These are phyloP conservation scores for Fusarium abutilonis DNA, from an alignment of 2,329 filamentous ascomycete species.

Conservation along the genomic window DNA sequence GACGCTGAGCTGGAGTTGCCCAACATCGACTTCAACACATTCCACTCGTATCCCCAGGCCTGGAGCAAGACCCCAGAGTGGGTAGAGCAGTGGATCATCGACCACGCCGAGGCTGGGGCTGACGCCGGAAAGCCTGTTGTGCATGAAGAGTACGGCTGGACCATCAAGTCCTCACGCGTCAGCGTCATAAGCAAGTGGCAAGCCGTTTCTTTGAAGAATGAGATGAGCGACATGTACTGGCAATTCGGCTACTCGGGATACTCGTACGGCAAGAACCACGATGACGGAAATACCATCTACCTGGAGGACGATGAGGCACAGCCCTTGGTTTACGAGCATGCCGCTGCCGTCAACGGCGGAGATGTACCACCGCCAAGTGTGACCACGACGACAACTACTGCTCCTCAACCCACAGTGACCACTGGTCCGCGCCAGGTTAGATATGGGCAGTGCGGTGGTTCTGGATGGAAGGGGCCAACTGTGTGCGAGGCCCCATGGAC, in stretches of 20 bases:
- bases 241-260: conserved; percentile 63
- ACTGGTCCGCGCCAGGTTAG: conserved; percentile 12
- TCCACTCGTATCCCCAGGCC: conserved; percentile 67
- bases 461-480: conserved; percentile 26
- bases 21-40: conserved; percentile 64
- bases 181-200: conserved; percentile 62
- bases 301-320: conserved; percentile 60
- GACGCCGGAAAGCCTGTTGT: conserved; percentile 59
- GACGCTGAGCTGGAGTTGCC: conserved; percentile 57
- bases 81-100: conserved; percentile 64
- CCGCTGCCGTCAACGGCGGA: conserved; percentile 51
- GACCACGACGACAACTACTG: conserved; percentile 1
- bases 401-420: conserved; percentile 23
- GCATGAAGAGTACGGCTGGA: conserved; percentile 54
- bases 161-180: conserved; percentile 55
- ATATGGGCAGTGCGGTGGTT: conserved; percentile 30
- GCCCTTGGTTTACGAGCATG: conserved; percentile 57
- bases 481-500: conserved; percentile 19
- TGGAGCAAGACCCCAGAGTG: conserved; percentile 63
- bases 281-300: conserved; percentile 67
- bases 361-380: not conserved
- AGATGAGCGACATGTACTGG: conserved; percentile 65
- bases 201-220: conserved; percentile 56
- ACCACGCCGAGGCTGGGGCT: conserved; percentile 57
- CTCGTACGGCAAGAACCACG: conserved; percentile 63